These are phyloP conservation scores for Exophiala aquamarina DNA, from an alignment of 2,329 filamentous ascomycete species.

Conservation along the genomic window DNA sequence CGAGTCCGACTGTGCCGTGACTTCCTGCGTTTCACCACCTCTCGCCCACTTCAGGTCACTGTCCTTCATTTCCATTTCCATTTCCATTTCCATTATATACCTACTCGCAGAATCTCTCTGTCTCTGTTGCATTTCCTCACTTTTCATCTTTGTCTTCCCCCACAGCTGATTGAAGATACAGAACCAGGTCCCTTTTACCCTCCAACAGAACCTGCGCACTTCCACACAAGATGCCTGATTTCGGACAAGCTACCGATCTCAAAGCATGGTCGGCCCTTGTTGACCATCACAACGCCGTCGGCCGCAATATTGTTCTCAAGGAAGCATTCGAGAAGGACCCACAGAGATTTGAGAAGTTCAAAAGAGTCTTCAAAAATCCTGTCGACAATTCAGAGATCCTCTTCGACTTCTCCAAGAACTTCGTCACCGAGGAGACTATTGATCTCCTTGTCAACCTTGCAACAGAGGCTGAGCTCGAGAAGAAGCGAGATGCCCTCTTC, in stretches of 20 bases:
- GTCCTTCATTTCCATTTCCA: background rate
- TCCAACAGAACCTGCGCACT: no score
- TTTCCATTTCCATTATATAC: no score
- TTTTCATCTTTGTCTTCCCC: background rate
- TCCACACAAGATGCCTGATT: constrained; percentile 49
- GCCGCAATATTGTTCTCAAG: constrained; percentile 88
- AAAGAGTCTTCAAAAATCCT: constrained; percentile 75
- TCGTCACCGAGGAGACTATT: constrained; percentile 89
- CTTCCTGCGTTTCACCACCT: background rate
- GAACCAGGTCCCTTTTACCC: no score
- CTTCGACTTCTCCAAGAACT: constrained; percentile 99
- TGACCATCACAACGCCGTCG: constrained; percentile 81
- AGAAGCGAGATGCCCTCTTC: constrained; percentile 97
- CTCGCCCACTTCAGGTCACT: background rate
- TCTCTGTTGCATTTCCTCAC: background rate
- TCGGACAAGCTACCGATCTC: constrained; percentile 84
- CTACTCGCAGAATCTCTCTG: no score
- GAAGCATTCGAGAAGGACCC: constrained; percentile 89
- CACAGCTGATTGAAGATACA: no score
- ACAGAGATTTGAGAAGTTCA: constrained; percentile 85
- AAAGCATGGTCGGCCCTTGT: constrained; percentile 87
- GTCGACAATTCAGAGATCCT: constrained; percentile 82
- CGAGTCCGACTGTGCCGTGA: background rate
- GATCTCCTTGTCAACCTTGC: constrained; percentile 84
- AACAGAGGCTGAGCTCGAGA: constrained; percentile 84